Base-by-base conservation (phyloP, 768 basidiomycete species). In the Hortiboletus campestris region DNA sequence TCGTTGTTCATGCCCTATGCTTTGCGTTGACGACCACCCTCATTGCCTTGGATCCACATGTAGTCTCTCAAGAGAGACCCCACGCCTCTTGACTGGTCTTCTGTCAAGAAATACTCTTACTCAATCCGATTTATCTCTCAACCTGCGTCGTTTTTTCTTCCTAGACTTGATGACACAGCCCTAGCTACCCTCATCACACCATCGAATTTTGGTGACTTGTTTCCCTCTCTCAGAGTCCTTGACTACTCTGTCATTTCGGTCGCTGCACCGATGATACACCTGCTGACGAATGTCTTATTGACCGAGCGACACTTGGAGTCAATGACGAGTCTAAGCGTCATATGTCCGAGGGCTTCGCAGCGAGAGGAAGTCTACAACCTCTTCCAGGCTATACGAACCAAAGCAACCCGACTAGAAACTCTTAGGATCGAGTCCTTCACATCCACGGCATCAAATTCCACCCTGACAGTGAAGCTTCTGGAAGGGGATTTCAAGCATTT, bases 241-340 rank as follows among this genome's bases (percentile, higher is more conserved):
- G 67, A 71, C 46, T 69, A 66, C 39, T 60, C 69, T 14, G 59
- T 69, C 31, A 50, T 71, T 19, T 69, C 69, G 1, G 61, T 64
- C 36, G 17, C 55, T 25, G 62, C 58, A 14, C 52, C 63, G 8
- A 59, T 61, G 53, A 51, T 67, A 47, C 49, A 58, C 20, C 19
- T 71, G 2, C 44, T 71, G 46, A 55, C 54, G 3, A 35, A 52
- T 10, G 12, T 71, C 40, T 36, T 71, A 19, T 65, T 61, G 6
- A 59, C 65, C 11, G 53, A 61, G 38, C 50, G 19, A 12, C 35
- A 57, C 38, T 12, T 67, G 38, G 55, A 52, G 16, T 60, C 59
- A 12, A 44, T 71, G n/a, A 63, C 56, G 12, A 60, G 49, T 32
- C 50, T 71, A 1, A 52, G 56, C 20, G 64, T 71, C 57, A 58